Base-by-base conservation (phyloP, 257 asterid species). In the Mentha longifolia region DNA sequence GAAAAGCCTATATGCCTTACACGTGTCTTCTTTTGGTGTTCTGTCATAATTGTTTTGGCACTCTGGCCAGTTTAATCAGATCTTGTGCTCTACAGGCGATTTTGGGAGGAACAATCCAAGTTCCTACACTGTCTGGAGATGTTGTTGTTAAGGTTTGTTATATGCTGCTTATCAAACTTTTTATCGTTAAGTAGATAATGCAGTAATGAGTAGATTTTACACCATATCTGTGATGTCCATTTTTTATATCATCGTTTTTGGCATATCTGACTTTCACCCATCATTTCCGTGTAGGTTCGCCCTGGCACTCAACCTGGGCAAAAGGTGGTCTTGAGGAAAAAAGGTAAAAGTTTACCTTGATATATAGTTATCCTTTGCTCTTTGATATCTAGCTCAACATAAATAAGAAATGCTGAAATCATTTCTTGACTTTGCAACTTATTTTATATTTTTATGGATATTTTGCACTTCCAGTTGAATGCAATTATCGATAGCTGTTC, bases 281-380 rank as follows among this genome's bases (percentile, higher is more conserved):
- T 43, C 46, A 43, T 37, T 57, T 72, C 43, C 78, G 79, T 56
- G 71, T 72, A 90, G 97, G 97, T 88, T 63, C 96, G 88, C 35
- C 85, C 98, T 47, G 98, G 98, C 77, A 84, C 96, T 66, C 96
- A 92, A 80, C 93, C 98, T 61, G 97, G 98, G 47, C 97, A 90
- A 71, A 92, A 92, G 83, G 98, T 92, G 63, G 91, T 88, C 70
- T 82, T 92, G 68, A 85, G 78, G 82, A 88, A 79, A 59, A 92
- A 92, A 82, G 98, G 98, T 90, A 85, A 52, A 61, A 28, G 19
- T 74, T 61, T 61, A 17, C 57, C 55, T 75, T 41, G 14, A 65
- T 39, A 39, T 67, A 7, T 11, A 20, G 17, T 9, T 57, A 72
- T 63, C 69, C 59, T 67, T 63, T 30, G 16, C 46, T 70, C 51